Evolutionary conservation across 2,329 filamentous ascomycete genomes (phyloP), one percentile per base, ranked within the genome.

Genomic region (Macrophomina pseudophaseolina): DNA sequence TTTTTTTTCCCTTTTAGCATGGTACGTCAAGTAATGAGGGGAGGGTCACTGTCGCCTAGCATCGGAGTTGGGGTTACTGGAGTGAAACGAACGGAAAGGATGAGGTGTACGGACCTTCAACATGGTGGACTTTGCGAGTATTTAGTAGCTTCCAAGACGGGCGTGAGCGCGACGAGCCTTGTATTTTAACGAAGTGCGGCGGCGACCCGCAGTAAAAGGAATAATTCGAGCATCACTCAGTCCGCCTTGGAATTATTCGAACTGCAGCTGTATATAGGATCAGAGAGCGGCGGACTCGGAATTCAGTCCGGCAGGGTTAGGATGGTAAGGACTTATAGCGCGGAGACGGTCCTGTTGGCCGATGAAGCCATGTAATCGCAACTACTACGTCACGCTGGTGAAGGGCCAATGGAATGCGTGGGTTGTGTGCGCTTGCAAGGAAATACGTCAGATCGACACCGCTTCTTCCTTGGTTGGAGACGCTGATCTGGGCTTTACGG

Each of bases 401-500:
- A 35, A 18, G n/a, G 16, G 44, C 44, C 54, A 59, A 59, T 59
- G 4, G 14, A 14, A 3, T 3, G 18, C 0, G 9, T 33, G 33
- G 33, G 7, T 38, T 4, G 51, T 30, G 54, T 30, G 12, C 32
- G 23, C 7, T 33, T 12, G 56, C 56, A 60, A 14, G 56, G 58
- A 23, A 38, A 28, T 38, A 62, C 58, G 44, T 49, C 58, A 49
- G 58, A 38, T 62, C 56, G 14, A 23, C 56, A 38, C 14, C 4
- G 9, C 6, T 14, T 23, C 18, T 5, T 23, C 6, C 44, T n/a
- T 6, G 14, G n/a, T 46, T 28, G 44, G 49, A 40, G 42, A 2
- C 28, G 54, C 54, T 59, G 54, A 59, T 59, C 54, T 46, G 35
- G 28, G 53, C 53, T 28, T 56, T 56, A 56, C 35, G 28, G 28